phyloP scores from a whole-genome alignment of 179 eudicot genomes.

The Heliamphora pulchella region DNA sequence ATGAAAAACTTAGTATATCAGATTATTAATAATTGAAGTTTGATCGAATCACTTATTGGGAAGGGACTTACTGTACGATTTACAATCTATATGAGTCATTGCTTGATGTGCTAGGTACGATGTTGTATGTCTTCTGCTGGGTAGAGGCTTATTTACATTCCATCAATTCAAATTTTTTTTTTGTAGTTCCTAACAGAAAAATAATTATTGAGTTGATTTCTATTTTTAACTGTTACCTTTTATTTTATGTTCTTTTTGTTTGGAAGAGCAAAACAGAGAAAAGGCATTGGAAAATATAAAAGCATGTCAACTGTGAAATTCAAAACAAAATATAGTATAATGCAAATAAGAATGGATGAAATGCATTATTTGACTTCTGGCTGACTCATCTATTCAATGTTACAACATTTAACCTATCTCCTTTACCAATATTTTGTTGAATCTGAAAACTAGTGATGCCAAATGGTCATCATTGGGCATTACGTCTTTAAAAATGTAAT shows the following conservation, averaged over 20 bases:
- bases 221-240: no score
- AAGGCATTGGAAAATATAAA: not conserved
- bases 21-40: not conserved
- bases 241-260: not conserved
- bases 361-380: not conserved
- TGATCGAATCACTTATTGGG: not conserved
- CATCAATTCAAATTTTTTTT: not conserved
- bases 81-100: not conserved
- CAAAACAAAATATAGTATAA: not conserved
- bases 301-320: not conserved
- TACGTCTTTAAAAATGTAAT: not conserved
- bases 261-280: not conserved
- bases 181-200: not conserved
- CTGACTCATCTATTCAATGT: not conserved
- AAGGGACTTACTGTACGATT: not conserved
- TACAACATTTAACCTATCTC: not conserved
- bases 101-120: not conserved
- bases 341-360: not conserved
- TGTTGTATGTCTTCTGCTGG: no score
- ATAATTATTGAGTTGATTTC: not conserved
- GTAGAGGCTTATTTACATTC: not conserved
- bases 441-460: not conserved
- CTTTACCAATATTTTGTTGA: not conserved
- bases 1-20: not conserved
- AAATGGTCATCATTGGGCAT: not conserved